Evolutionary conservation across 331 rosid species (phyloP).

Genomic region (Quercus tomentella): DNA sequence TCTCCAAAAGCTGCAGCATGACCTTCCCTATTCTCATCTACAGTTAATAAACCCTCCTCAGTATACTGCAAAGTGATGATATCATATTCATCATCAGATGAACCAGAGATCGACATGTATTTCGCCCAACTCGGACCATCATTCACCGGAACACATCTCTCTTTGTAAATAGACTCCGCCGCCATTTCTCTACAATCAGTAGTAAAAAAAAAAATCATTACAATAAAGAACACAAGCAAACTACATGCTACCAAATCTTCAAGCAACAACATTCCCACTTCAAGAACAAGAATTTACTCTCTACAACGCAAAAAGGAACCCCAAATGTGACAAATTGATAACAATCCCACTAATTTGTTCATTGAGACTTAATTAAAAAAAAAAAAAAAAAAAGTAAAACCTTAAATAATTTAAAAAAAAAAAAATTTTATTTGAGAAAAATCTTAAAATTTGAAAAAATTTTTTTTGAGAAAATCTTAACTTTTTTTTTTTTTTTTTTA

Average conservation of each 20-base stretch:
- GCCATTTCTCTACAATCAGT: slow-evolving; percentile 74
- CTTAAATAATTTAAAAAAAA: no score
- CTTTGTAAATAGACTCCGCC: slow-evolving; percentile 94
- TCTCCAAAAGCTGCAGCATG: slow-evolving; percentile 99
- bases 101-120: slow-evolving; percentile 93
- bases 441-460: no score
- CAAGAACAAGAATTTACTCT: background rate
- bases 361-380: no score
- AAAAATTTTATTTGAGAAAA: no score
- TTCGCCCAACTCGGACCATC: slow-evolving; percentile 94
- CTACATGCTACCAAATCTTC: background rate
- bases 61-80: slow-evolving; percentile 93
- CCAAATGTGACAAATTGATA: no score
- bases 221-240: slow-evolving; percentile 6
- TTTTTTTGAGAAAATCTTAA: no score
- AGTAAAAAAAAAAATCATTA: slow-evolving; percentile 10
- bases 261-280: slow-evolving; percentile 2
- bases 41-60: slow-evolving; percentile 83
- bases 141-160: slow-evolving; percentile 73
- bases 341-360: no score
- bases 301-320: background rate
- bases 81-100: slow-evolving; percentile 72
- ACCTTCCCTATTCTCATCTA: slow-evolving; percentile 84
- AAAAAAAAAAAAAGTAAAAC: no score
- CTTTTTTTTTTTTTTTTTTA: no score